These are phyloP conservation scores for Yamadazyma epiphylla DNA, from an alignment of 1,139 yeast genomes.

Conservation along the genomic window DNA sequence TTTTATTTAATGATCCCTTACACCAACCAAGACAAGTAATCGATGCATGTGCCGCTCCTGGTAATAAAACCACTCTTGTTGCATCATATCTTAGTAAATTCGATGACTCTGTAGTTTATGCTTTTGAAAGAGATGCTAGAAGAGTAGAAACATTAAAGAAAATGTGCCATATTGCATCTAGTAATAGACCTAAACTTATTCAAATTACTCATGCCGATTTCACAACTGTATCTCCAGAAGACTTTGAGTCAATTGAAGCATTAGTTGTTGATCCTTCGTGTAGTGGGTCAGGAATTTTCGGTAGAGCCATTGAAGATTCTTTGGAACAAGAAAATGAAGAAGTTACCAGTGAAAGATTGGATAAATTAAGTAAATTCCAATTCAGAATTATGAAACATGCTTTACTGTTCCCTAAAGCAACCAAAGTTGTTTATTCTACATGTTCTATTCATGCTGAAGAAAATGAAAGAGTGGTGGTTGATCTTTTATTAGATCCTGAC, in stretches of 20 bases:
- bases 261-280: slow-evolving; percentile 94
- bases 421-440: slow-evolving; percentile 86
- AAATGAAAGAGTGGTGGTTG: slow-evolving; percentile 86
- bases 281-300: slow-evolving; percentile 96
- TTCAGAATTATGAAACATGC: slow-evolving; percentile 87
- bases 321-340: slow-evolving; percentile 36
- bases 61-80: slow-evolving; percentile 91
- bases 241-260: slow-evolving; percentile 67
- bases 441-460: slow-evolving; percentile 94
- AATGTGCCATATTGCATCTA: slow-evolving; percentile 83
- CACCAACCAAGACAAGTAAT: slow-evolving; percentile 57
- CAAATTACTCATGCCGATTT: slow-evolving; percentile 81
- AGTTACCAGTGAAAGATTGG: slow-evolving; percentile 55
- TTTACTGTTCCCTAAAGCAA: slow-evolving; percentile 70
- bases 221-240: slow-evolving; percentile 61
- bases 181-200: slow-evolving; percentile 45
- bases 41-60: slow-evolving; percentile 98
- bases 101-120: slow-evolving; percentile 50
- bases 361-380: slow-evolving; percentile 80
- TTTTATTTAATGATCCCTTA: slow-evolving; percentile 51
- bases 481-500: slow-evolving; percentile 60
- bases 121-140: slow-evolving; percentile 80
- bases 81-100: slow-evolving; percentile 53
- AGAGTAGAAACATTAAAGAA: slow-evolving; percentile 69
- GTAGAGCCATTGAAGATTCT: slow-evolving; percentile 62